Conservation (phyloP, 1,284 basidiomycete genomes). For the Heterobasidion irregulare region DNA sequence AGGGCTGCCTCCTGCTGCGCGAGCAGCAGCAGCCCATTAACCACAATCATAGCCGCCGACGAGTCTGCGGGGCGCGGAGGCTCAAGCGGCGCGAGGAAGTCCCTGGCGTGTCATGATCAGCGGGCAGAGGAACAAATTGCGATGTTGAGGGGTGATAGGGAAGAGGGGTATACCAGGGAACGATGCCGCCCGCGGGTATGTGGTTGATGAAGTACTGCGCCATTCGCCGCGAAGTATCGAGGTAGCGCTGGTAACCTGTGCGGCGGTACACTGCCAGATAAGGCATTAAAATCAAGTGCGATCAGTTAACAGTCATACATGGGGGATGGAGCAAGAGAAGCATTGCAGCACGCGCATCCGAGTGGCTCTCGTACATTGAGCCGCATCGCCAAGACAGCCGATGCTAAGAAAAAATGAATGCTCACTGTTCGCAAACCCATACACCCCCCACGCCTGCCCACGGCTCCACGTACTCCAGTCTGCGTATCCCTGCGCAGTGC, state of each 20-base stretch:
- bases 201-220: constrained; percentile 51
- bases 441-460: constrained; percentile 64
- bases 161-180: constrained; percentile 44
- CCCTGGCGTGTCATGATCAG: constrained; percentile 30
- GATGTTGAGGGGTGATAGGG: too few species aligned
- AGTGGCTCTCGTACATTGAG: too few species aligned
- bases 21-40: constrained; percentile 50
- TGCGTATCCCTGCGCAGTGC: constrained; percentile 55
- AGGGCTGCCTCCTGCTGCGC: constrained; percentile 37
- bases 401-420: neutral
- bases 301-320: too few species aligned
- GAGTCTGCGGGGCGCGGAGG: constrained; percentile 55
- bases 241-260: constrained; percentile 40
- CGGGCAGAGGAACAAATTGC: neutral
- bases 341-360: too few species aligned
- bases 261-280: constrained; percentile 43
- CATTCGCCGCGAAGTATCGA: constrained; percentile 48
- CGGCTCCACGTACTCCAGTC: constrained; percentile 62
- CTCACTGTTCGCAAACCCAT: constrained; percentile 60
- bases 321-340: too few species aligned
- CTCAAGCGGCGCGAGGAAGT: constrained; percentile 54
- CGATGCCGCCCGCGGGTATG: constrained; percentile 47
- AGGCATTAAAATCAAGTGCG: neutral
- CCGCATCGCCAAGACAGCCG: too few species aligned
- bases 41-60: constrained; percentile 55